Base-by-base conservation (phyloP, 768 basidiomycete species). In the Leccinellum luteum region DNA sequence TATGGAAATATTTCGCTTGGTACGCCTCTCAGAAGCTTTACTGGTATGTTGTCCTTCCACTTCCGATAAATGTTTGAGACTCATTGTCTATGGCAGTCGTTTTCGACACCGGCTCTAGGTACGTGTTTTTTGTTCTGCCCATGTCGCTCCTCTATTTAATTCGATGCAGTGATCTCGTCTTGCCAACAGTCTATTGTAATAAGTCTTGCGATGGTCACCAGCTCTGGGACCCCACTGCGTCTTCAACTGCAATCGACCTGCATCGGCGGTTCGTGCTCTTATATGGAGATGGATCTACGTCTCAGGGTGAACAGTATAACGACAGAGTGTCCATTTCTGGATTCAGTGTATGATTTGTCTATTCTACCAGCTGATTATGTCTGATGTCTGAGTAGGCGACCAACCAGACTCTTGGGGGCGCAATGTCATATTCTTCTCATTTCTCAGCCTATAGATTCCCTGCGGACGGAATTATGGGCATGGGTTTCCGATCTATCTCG, bases 401-500 rank as follows among this genome's bases (percentile, higher is more conserved):
- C 13, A 19, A 13, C 6, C 63, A 64, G 41, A 57, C 55, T 6
- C 19, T 64, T 8, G 63, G 56, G 21, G 53, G 19, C 12, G 60
- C 61, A 17, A 28, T 9, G 3, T 3, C 45, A 7, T 62, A 60
- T 15, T 43, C 61, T 21, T 2, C 45, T 21, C 31, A 13, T 10
- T 30, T 59, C 7, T 1, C 23, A 3, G 10, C 1, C 31, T 34
- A 35, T 31, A 15, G 34, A 1, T 62, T 55, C 43, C 49, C 52
- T 12, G 10, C 63, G 2, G 67, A 66, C 52, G 67, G 71, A 5
- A 53, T 70, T 21, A 56, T 73, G 58, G 75, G 78, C 53, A 74
- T 79, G 76, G 78, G 66, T 3, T 79, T 75, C 69, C 66, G 67
- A 19, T 52, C 72, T 32, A 67, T 78, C 51, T 74, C 77, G 2